Evolutionary conservation across 192 early-diverging fungal genomes (phyloP), one percentile per base, ranked within the genome.

Genomic region (Mortierella claussenii): DNA sequence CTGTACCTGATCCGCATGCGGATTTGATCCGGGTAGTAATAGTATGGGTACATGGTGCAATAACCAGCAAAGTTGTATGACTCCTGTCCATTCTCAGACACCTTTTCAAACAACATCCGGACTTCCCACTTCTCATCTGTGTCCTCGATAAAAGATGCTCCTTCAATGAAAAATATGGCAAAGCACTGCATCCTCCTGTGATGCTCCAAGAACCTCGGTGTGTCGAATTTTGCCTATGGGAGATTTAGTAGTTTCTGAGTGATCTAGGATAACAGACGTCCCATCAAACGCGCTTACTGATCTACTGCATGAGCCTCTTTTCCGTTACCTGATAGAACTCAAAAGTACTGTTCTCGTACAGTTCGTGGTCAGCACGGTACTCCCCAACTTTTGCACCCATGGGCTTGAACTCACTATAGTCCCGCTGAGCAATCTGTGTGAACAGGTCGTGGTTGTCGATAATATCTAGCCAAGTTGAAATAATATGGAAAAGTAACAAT

Each of bases 131-230:
- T 84, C 31, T 89, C 88, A 52, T 98, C 97, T 26, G 85, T 79
- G 15, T 87, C 89, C 46, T 97, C 91, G 56, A 98, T 90, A 45
- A 89, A 94, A 47, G 89, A 90, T 21, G 92, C 92, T 13, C 95
- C 97, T 65, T 98, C 97, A 36, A 98, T 95, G 54, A 88, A 96
- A 43, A 93, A 91, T 37, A 96, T 81, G 12, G 92, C 67, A 70
- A 98, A 90, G 30, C 88, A 68, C 57, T 95, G 95, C 62, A 97
- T 71, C 32, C 93, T 80, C 47, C 79, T 83, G 74, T 98, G 94
- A 69, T 91, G 96, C 36, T 88, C 88, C 54, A 86, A 68, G 59
- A 95, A 94, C 40, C 84, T 79, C 2, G 81, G 86, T 15, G 85
- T 88, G 18, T 79, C 59, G 62, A 98, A 96, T 0, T 74, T 81